Evolutionary conservation across 2,329 filamentous ascomycete species (phyloP), one percentile per base, ranked within the genome.

Genomic region (Colletotrichum sojae): DNA sequence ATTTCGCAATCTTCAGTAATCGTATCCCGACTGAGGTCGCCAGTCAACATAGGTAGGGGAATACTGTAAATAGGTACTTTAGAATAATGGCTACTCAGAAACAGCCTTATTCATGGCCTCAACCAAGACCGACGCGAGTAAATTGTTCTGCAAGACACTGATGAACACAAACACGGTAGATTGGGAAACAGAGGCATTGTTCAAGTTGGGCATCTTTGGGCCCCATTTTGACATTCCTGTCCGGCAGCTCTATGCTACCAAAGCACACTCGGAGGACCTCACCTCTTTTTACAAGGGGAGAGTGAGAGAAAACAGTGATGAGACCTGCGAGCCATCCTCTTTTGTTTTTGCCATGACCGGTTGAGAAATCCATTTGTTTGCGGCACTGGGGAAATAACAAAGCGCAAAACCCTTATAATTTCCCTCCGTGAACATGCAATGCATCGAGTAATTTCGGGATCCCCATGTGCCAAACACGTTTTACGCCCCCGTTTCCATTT

Each of bases 401-500:
- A 68, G 63, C 59, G 67, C 64, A 68, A 68, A 69, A 69, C 67
- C 67, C 67, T 70, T 69, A 9, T 59, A 54, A 70, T 67, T 69
- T 70, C 67, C 67, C 67, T 70, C 67, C 67, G 58, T 69, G 67
- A 68, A 57, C 67, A 70, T 70, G 67, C 67, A 63, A 70, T 69
- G 67, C 67, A 70, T 70, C 67, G 67, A 69, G 67, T 69, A 69
- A 68, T 68, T 36, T 68, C 67, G 67, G 67, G 64, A 68, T 55
- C 64, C 67, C 67, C 67, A 46, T 69, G 63, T 70, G 67, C 67
- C 67, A 72, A 72, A 71, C 66, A 63, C 69, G 67, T 69, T 63
- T 69, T 70, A 70, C 67, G 67, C 67, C 67, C 68, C 67, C 64
- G 66, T 70, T 54, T 57, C 60, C 71, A 70, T 69, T 64, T 69